Evolutionary conservation across 805 yeast genomes (phyloP).

Genomic region (Suhomyces vadensis): DNA sequence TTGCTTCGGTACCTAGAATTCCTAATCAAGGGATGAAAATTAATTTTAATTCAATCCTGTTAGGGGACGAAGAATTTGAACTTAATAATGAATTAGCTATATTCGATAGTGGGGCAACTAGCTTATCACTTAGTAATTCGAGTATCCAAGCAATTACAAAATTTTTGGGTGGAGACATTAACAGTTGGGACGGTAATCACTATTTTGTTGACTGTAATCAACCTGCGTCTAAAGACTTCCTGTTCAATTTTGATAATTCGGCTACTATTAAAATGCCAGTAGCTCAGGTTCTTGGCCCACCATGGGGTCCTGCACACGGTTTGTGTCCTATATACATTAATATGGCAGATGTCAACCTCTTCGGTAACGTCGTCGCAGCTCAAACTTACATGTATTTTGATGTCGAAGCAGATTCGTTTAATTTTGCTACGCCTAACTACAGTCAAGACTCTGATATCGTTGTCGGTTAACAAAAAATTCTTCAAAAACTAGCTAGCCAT

Average conservation of each 20-base stretch:
- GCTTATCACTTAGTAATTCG: constrained; percentile 1
- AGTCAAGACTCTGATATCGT: too few relatives aligned
- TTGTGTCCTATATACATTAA: background rate
- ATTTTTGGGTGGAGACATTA: background rate
- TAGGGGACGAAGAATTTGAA: constrained; percentile 11
- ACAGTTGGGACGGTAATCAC: background rate
- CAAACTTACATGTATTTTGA: background rate
- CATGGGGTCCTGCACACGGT: background rate
- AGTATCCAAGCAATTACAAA: background rate
- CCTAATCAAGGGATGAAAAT: background rate
- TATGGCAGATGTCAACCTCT: background rate
- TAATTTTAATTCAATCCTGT: background rate
- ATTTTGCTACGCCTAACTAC: background rate
- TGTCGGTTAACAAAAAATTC: too few relatives aligned
- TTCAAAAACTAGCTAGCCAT: too few relatives aligned
- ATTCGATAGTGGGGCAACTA: constrained; percentile 10
- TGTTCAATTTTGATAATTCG: constrained; percentile 5
- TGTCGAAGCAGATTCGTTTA: background rate
- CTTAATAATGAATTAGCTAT: background rate
- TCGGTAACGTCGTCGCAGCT: background rate
- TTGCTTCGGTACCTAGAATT: constrained; percentile 11
- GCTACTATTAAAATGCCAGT: constrained; percentile 8
- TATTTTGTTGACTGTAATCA: constrained; percentile 4
- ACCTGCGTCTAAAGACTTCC: constrained; percentile 6
- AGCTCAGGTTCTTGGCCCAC: background rate